Evolutionary conservation across 2,329 filamentous ascomycete genomes (phyloP), one percentile per base, ranked within the genome.

Genomic region (Teratosphaeria epicoccoides): DNA sequence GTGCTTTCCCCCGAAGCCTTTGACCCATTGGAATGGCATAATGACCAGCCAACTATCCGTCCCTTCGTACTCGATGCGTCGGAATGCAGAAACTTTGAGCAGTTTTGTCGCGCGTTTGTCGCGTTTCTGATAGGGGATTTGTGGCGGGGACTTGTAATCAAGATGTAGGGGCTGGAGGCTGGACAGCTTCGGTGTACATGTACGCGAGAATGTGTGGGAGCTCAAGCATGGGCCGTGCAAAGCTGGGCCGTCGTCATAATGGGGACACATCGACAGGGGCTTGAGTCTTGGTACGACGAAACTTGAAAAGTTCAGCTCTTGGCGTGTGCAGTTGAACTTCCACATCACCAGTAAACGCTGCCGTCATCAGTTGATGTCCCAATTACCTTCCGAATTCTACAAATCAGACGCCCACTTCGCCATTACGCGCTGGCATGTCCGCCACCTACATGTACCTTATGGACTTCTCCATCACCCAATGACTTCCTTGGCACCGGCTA

Each of bases 1-100:
- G 48, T 50, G 46, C 22, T 49, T 52, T 24, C 46, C 50, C 6
- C 50, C 49, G 9, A 23, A 47, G 7, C 24, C 20, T 28, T 51
- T 51, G 25, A 40, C 25, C 49, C 49, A 51, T 20, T 26, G 24
- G 20, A 48, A 26, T 29, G 23, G 23, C 46, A 48, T 48, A 6
- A 14, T 20, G 20, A 23, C 22, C n/a, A 22, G 43, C 3, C 20
- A 44, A 20, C 14, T 23, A n/a, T n/a, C n/a, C n/a, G n/a, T n/a
- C n/a, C n/a, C n/a, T n/a, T n/a, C n/a, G n/a, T n/a, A n/a, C n/a
- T n/a, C n/a, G n/a, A n/a, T n/a, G n/a, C n/a, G n/a, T n/a, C n/a
- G n/a, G n/a, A n/a, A n/a, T n/a, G n/a, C n/a, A n/a, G n/a, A n/a
- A n/a, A n/a, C n/a, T n/a, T n/a, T n/a, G n/a, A n/a, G n/a, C n/a